Evolutionary conservation across 441 rosid genomes (phyloP).

Genomic region (Hypseocharis bilobata): DNA sequence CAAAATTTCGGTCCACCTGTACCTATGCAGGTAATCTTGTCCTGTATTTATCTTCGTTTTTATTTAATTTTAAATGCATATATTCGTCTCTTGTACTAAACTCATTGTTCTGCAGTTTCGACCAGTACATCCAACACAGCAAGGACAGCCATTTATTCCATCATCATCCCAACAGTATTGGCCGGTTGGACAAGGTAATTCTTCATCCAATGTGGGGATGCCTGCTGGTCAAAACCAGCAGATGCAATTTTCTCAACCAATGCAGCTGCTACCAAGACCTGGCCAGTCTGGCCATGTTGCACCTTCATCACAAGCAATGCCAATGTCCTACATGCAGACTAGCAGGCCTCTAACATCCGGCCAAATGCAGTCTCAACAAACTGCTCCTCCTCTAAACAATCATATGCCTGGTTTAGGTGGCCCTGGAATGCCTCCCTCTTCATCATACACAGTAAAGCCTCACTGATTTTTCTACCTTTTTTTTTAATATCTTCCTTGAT

Average conservation of each 20-base stretch:
- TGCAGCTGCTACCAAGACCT: slow-evolving; percentile 64
- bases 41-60: too few relatives aligned
- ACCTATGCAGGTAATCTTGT: slow-evolving; percentile 23
- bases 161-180: slow-evolving; percentile 59
- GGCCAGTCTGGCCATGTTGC: slow-evolving; percentile 57
- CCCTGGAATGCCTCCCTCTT: slow-evolving; percentile 44
- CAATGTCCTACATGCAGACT: slow-evolving; percentile 45
- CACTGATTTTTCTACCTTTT: slow-evolving; percentile 6
- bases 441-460: slow-evolving; percentile 48
- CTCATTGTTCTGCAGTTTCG: slow-evolving; percentile 49
- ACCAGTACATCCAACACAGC: slow-evolving; percentile 50
- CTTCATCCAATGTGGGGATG: slow-evolving; percentile 42
- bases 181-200: slow-evolving; percentile 54
- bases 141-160: slow-evolving; percentile 56
- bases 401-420: slow-evolving; percentile 37
- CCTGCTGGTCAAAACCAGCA: slow-evolving; percentile 49
- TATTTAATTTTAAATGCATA: too few relatives aligned
- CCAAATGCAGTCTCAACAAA: slow-evolving; percentile 41
- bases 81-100: slow-evolving; percentile 16
- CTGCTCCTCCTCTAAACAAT: slow-evolving; percentile 33
- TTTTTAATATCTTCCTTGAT: slow-evolving; percentile 1
- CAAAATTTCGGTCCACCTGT: slow-evolving; percentile 24
- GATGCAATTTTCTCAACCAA: slow-evolving; percentile 55
- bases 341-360: slow-evolving; percentile 51
- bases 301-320: slow-evolving; percentile 48